phyloP scores from a whole-genome alignment of 768 basidiomycete species.

The Tubosaeta sp. region DNA sequence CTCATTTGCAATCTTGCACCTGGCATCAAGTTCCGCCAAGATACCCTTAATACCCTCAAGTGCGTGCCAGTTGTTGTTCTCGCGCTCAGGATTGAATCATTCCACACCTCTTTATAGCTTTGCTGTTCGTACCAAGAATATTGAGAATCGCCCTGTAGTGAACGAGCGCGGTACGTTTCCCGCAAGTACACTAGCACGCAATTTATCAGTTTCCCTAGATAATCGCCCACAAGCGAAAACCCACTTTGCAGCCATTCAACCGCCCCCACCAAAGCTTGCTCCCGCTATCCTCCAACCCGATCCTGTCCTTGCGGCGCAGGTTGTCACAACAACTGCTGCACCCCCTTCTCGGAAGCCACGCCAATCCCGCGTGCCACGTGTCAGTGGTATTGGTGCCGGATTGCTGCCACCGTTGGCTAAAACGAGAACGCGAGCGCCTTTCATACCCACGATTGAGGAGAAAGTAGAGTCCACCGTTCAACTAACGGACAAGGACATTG shows the following conservation, averaged over 20 bases:
- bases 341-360: constrained; percentile 26
- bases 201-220: constrained; percentile 35
- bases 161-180: constrained; percentile 63
- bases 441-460: constrained; percentile 12
- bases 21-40: constrained; percentile 74
- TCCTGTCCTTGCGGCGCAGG: constrained; percentile 23
- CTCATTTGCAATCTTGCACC: constrained; percentile 88
- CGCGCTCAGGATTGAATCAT: not conserved
- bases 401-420: constrained; percentile 22
- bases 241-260: constrained; percentile 62
- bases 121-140: constrained; percentile 77
- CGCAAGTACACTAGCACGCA: not conserved
- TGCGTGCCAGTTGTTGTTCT: constrained; percentile 29
- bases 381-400: constrained; percentile 27
- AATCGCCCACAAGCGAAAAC: constrained; percentile 54
- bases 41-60: constrained; percentile 92
- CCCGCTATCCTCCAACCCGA: constrained; percentile 44
- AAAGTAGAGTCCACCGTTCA: constrained; percentile 15
- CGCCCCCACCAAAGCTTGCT: constrained; percentile 41
- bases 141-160: constrained; percentile 78
- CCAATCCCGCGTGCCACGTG: constrained; percentile 30
- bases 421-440: constrained; percentile 17
- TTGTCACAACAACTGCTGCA: constrained; percentile 6
- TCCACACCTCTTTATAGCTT: constrained; percentile 45
- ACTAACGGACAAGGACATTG: constrained; percentile 68